Conservation (phyloP, 2,329 filamentous ascomycete genomes). For the Pyrenochaeta sp. region DNA sequence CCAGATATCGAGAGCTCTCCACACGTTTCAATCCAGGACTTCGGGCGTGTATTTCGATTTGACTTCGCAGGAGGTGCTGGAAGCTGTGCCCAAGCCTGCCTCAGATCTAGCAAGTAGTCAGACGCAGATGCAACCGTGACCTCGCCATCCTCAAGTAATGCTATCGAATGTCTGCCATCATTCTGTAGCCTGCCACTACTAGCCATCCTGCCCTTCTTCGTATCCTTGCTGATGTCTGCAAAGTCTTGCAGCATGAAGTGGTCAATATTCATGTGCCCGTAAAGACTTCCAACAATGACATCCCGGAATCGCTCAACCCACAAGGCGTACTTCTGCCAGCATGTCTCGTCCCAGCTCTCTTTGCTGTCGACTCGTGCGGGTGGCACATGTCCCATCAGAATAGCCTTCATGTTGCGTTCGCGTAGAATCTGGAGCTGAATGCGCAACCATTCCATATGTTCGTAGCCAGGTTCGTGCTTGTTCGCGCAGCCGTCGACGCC, state of each 20-base stretch:
- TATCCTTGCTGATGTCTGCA: constrained; percentile 72
- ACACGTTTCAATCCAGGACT: constrained; percentile 9
- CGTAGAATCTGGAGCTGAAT: constrained; percentile 87
- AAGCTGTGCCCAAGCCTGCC: constrained; percentile 79
- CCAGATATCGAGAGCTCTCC: constrained; percentile 30
- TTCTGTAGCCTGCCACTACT: constrained; percentile 38
- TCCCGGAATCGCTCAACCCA: constrained; percentile 93
- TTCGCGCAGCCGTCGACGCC: constrained; percentile 89
- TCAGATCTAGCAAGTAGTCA: constrained; percentile 81
- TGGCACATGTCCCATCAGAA: constrained; percentile 92
- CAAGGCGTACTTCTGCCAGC: constrained; percentile 96
- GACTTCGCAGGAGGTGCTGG: constrained; percentile 56
- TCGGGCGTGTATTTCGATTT: constrained; percentile 23
- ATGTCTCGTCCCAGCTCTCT: constrained; percentile 92
- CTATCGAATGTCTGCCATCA: constrained; percentile 52
- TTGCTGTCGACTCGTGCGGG: constrained; percentile 87
- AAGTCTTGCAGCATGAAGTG: constrained; percentile 95
- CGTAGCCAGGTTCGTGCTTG: constrained; percentile 84
- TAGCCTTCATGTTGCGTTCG: constrained; percentile 87
- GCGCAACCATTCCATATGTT: constrained; percentile 95
- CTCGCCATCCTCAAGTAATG: constrained; percentile 53
- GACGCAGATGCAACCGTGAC: constrained; percentile 72
- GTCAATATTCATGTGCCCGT: constrained; percentile 98
- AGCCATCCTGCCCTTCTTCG: constrained; percentile 54
- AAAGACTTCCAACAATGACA: constrained; percentile 80